Evolutionary conservation across 2,329 filamentous ascomycete species (phyloP).

Genomic region (Fusarium sp.): DNA sequence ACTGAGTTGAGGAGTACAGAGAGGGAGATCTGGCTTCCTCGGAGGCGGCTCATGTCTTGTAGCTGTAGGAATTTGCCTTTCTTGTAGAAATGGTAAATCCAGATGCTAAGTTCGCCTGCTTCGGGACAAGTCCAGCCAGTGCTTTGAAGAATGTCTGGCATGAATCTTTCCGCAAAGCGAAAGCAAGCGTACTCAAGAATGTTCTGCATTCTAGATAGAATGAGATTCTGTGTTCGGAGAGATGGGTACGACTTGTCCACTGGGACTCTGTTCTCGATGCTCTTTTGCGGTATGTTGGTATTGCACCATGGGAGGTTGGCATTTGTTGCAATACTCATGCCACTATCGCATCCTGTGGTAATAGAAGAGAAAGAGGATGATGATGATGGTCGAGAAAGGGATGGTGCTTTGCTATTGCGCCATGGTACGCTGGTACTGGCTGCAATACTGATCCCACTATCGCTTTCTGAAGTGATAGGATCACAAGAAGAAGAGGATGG

Average conservation of each 20-base stretch:
- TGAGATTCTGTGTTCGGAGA: conserved; percentile 3
- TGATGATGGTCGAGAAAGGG: no score
- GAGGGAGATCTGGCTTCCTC: not conserved
- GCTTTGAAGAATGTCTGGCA: conserved; percentile 10
- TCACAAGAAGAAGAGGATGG: no score
- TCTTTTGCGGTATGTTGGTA: not conserved
- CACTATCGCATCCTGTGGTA: no score
- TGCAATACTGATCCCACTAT: no score
- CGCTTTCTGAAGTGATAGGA: no score
- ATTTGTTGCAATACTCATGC: no score
- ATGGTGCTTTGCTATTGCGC: not conserved
- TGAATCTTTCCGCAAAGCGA: not conserved
- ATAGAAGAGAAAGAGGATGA: no score
- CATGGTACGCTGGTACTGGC: not conserved
- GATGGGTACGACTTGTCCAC: not conserved
- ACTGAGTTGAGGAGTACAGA: not conserved
- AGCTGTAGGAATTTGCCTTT: not conserved
- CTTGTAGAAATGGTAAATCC: not conserved
- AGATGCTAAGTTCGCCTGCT: conserved; percentile 19
- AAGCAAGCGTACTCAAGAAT: conserved; percentile 19
- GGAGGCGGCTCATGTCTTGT: rapidly evolving
- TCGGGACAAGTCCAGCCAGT: conserved; percentile 10
- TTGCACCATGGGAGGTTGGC: not conserved
- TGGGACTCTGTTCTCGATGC: not conserved
- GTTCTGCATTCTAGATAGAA: conserved; percentile 7